Evolutionary conservation across 306 rosid genomes (phyloP).

Genomic region (Begonia fuchsioides): DNA sequence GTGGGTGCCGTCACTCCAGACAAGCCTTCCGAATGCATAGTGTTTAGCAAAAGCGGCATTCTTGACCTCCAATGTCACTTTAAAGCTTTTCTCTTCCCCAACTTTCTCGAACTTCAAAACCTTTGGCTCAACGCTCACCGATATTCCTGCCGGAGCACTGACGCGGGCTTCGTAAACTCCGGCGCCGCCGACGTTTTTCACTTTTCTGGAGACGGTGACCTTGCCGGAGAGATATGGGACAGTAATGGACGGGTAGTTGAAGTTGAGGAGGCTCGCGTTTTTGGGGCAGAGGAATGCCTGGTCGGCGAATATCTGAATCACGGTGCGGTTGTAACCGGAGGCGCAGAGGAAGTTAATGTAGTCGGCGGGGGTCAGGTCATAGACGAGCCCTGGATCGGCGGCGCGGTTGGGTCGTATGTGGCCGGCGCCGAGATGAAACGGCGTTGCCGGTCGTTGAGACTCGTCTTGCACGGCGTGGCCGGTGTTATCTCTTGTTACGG

Average conservation of each 20-base stretch:
- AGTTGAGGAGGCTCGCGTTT: conserved; percentile 20
- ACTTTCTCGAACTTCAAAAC: conserved; percentile 23
- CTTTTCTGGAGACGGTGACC: conserved; percentile 24
- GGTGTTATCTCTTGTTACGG: conserved; percentile 45
- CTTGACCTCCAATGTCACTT: conserved; percentile 22
- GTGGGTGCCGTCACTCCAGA: conserved; percentile 5
- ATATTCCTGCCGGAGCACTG: conserved; percentile 20
- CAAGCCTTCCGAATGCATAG: conserved; percentile 3
- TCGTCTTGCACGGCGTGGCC: conserved; percentile 25
- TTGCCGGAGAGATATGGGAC: conserved; percentile 24
- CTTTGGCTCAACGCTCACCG: conserved; percentile 28
- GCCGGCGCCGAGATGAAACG: conserved; percentile 42
- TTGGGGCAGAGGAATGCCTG: conserved; percentile 16
- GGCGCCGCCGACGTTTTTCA: conserved; percentile 59
- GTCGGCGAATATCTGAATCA: conserved; percentile 11
- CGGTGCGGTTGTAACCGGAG: conserved; percentile 25
- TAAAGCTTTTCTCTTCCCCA: conserved; percentile 45
- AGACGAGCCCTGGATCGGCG: conserved; percentile 65
- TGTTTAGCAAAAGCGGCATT: conserved; percentile 3
- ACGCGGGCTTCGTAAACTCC: conserved; percentile 27
- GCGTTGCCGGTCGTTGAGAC: conserved; percentile 13
- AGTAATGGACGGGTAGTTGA: conserved; percentile 60
- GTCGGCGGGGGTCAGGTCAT: conserved; percentile 35
- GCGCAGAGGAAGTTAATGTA: conserved; percentile 53
- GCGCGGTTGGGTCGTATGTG: conserved; percentile 62